Conservation (phyloP, 2,329 filamentous ascomycete genomes). For the Ophiosphaerella korrae region DNA sequence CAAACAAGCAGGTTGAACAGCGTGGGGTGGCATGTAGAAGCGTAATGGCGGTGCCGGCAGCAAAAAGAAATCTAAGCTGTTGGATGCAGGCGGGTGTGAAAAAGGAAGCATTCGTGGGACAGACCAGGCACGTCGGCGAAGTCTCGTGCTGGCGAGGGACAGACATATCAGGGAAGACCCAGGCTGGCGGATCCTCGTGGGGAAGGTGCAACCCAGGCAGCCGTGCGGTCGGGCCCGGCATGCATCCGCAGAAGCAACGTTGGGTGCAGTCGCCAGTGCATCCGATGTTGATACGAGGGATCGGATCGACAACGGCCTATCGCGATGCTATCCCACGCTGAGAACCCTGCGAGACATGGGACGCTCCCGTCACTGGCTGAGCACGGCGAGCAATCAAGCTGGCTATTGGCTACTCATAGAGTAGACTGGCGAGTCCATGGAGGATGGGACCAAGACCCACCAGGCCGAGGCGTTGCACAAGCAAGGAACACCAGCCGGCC, state of each 20-base stretch:
- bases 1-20: background rate
- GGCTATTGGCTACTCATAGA: no score
- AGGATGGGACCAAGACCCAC: no score
- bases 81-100: slow-evolving; percentile 19
- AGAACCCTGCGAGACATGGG: background rate
- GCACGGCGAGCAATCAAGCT: no score
- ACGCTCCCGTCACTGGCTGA: no score
- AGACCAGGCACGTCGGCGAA: slow-evolving; percentile 18
- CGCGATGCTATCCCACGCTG: slow-evolving; percentile 4
- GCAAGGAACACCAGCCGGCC: no score
- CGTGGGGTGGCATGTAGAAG: no score
- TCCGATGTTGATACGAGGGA: slow-evolving; percentile 21
- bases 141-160: slow-evolving; percentile 8
- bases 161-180: slow-evolving; percentile 9
- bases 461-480: no score
- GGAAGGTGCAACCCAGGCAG: slow-evolving; percentile 12
- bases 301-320: slow-evolving; percentile 7
- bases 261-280: slow-evolving; percentile 1
- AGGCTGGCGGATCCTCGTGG: slow-evolving; percentile 14
- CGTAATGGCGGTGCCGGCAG: no score
- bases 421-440: no score
- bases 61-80: background rate
- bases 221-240: slow-evolving; percentile 22
- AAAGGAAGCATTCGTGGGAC: slow-evolving; percentile 16
- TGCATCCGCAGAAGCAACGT: slow-evolving; percentile 40